Base-by-base conservation (phyloP, 305 asterid genomes). In the Plantago coronopus region DNA sequence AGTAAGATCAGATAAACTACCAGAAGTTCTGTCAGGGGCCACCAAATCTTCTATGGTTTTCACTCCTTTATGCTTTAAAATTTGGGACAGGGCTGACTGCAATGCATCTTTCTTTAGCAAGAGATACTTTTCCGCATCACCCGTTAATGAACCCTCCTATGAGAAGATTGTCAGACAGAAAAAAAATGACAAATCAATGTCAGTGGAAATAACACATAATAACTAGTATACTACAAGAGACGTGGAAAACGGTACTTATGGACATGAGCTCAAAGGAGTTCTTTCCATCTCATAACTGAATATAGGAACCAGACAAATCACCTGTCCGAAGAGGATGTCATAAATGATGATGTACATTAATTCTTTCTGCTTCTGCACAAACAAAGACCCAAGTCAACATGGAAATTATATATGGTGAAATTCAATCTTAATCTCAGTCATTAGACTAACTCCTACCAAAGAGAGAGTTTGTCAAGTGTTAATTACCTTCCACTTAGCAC, bases 321-420 rank as follows among this genome's bases (percentile, higher is more conserved):
- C 95, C 97, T 83, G 88, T 55, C 99, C 94, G 66, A 93, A 87
- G 47, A 93, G 96, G 56, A 89, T 59, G 71, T 93, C 99, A 74
- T 93, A 87, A 40, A 76, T 57, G 59, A 87, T 81, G 64, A 89
- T 69, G 58, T 83, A 85, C 71, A 93, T 73, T 34, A 87, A 76
- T 59, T 85, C 95, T 59, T 70, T 76, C 80, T 85, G 97, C 83
- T 79, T 87, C 94, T 93, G 95, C 70, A 76, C 22, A 74, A 62
- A 73, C 34, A 67, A 74, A 63, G 53, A 65, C 19, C 56, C 62
- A 49, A 37, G n/a, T 2, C 45, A 42, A 55, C 17, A n/a, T 9
- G 46, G 54, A 16, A 38, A 51, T n/a, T n/a, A 10, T 60, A 60
- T 38, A 43, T 11, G 25, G 45, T 34, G 42, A 38, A 38, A 38